These are phyloP conservation scores for Pichia sp. DNA, from an alignment of 1,139 yeast genomes.

Conservation along the genomic window DNA sequence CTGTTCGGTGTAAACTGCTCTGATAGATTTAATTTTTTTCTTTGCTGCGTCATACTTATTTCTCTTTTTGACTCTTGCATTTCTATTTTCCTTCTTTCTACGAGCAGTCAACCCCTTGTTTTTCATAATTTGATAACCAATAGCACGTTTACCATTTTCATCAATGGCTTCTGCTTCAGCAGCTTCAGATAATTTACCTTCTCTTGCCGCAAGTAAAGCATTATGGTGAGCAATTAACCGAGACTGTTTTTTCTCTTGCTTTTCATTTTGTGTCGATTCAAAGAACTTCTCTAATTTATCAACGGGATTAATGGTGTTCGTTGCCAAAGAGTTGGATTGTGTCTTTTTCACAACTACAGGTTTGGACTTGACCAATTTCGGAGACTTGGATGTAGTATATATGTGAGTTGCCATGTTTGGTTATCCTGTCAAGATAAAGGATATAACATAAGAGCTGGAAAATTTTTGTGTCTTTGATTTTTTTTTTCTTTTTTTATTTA, in stretches of 20 bases:
- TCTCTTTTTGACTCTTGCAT: conserved; percentile 97
- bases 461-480: too few relatives aligned
- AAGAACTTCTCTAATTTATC: conserved; percentile 39
- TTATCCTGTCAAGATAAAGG: too few relatives aligned
- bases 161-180: conserved; percentile 47
- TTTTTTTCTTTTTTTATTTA: too few relatives aligned
- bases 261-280: conserved; percentile 40
- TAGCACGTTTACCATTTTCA: conserved; percentile 86
- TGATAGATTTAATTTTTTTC: conserved; percentile 84
- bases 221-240: conserved; percentile 59
- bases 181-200: conserved; percentile 70
- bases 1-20: conserved; percentile 77
- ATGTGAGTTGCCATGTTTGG: not conserved
- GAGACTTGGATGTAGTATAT: not conserved
- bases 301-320: not conserved
- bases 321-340: not conserved
- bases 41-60: conserved; percentile 92
- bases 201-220: conserved; percentile 76
- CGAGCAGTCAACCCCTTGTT: conserved; percentile 93
- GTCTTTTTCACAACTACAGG: too few relatives aligned
- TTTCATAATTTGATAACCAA: conserved; percentile 87
- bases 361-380: not conserved
- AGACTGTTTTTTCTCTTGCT: conserved; percentile 38
- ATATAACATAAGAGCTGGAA: too few relatives aligned
- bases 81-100: conserved; percentile 88